phyloP scores from a whole-genome alignment of 768 basidiomycete genomes.

The Amanita exitialis region DNA sequence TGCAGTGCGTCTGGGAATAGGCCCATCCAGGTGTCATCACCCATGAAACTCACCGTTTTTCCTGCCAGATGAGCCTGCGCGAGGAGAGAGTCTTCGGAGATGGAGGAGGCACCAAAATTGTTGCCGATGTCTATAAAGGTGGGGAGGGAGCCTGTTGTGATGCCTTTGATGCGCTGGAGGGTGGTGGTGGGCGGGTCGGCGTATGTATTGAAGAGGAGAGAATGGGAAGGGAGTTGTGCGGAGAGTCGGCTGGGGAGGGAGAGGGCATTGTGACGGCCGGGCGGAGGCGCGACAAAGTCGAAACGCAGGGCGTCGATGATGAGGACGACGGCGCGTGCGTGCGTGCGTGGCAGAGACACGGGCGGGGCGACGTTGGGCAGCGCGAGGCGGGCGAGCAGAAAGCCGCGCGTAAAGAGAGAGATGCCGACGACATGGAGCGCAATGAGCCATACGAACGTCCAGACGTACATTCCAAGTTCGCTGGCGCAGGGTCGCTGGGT shows the following conservation, averaged over 20 bases:
- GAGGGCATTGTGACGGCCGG: slow-evolving; percentile 74
- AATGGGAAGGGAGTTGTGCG: slow-evolving; percentile 48
- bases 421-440: slow-evolving; percentile 69
- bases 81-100: slow-evolving; percentile 83
- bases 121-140: slow-evolving; percentile 93
- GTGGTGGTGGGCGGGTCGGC: slow-evolving; percentile 95
- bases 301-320: slow-evolving; percentile 91
- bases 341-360: slow-evolving; percentile 48
- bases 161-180: slow-evolving; percentile 87
- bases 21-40: slow-evolving; percentile 94
- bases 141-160: slow-evolving; percentile 91
- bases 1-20: slow-evolving; percentile 75
- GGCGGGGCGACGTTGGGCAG: slow-evolving; percentile 38
- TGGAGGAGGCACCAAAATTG: slow-evolving; percentile 83
- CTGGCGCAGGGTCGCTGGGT: too few relatives aligned
- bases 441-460: slow-evolving; percentile 42
- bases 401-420: slow-evolving; percentile 86
- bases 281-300: slow-evolving; percentile 77
- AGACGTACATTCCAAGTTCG: not conserved
- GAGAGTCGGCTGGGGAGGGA: slow-evolving; percentile 72
- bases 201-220: slow-evolving; percentile 82
- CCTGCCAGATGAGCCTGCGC: slow-evolving; percentile 54
- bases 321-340: slow-evolving; percentile 73
- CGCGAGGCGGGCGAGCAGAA: slow-evolving; percentile 73
- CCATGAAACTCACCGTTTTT: slow-evolving; percentile 74